Evolutionary conservation across 2,329 filamentous ascomycete species (phyloP).

Genomic region (Leptographium radiaticola): DNA sequence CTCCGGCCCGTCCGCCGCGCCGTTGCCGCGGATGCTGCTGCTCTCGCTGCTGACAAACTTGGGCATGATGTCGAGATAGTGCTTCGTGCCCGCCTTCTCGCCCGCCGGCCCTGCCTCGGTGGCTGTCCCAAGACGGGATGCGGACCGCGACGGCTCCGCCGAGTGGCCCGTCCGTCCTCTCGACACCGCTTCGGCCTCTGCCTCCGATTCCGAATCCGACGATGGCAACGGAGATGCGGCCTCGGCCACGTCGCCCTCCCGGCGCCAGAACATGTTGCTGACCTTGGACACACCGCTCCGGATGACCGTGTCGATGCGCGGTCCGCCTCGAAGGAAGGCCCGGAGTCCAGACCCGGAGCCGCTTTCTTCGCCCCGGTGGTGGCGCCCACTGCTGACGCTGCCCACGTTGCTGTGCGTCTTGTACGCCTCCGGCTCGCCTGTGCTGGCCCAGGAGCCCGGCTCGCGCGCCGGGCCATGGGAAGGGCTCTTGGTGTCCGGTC

Average conservation of each 20-base stretch:
- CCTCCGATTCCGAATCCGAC: conserved; percentile 35
- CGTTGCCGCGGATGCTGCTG: not conserved
- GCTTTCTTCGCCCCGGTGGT: conserved; percentile 9
- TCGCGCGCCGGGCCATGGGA: not conserved
- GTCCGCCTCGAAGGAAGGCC: conserved; percentile 52
- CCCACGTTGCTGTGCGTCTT: conserved; percentile 35
- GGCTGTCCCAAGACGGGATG: conserved; percentile 10
- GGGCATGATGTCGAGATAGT: conserved; percentile 39
- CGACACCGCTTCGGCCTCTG: conserved; percentile 17
- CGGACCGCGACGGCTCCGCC: conserved; percentile 17
- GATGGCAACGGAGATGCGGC: conserved; percentile 16
- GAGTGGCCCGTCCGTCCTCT: conserved; percentile 26
- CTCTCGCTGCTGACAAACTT: conserved; percentile 24
- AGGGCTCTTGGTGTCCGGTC: not conserved
- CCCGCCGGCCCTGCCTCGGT: conserved; percentile 1
- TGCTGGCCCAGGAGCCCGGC: not conserved
- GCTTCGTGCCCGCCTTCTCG: conserved; percentile 21
- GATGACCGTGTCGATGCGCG: conserved; percentile 60
- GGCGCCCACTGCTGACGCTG: conserved; percentile 30
- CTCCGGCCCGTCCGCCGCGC: not conserved
- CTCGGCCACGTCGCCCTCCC: conserved; percentile 22
- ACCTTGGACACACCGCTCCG: conserved; percentile 43
- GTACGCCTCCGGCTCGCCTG: conserved; percentile 7
- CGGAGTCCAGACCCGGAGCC: conserved; percentile 28
- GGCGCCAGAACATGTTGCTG: conserved; percentile 44